Percentiles rank a stretch among this genome's conserved stretches.
Evolutionary conservation across 306 rosid species (phyloP).

Genomic region (Acacia melanoxylon): DNA sequence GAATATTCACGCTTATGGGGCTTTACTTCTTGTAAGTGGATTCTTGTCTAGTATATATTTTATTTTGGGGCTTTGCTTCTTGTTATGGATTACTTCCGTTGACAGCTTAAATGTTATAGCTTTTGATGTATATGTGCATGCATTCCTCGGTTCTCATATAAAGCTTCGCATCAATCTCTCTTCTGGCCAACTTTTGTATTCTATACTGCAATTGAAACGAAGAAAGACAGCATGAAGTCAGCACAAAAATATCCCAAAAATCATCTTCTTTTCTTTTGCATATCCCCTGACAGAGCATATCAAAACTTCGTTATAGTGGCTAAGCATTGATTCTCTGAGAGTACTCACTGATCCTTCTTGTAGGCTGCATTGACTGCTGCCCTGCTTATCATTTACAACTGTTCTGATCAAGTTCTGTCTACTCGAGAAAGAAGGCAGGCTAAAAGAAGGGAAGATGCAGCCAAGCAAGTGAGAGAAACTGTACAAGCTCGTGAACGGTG

Average conservation of each 20-base stretch:
- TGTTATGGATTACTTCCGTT: constrained; percentile 4
- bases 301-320: constrained; percentile 19
- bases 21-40: constrained; percentile 72
- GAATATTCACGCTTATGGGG: constrained; percentile 73
- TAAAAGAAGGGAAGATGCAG: constrained; percentile 76
- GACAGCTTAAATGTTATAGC: neutral
- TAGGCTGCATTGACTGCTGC: constrained; percentile 62
- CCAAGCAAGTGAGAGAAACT: constrained; percentile 69
- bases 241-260: neutral
- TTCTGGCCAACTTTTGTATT: neutral
- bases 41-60: constrained; percentile 19
- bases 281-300: constrained; percentile 8
- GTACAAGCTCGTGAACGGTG: constrained; percentile 76
- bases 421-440: constrained; percentile 76
- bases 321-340: constrained; percentile 8
- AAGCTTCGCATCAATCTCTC: neutral
- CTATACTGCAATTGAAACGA: neutral
- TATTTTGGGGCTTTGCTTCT: constrained; percentile 4
- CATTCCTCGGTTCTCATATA: neutral
- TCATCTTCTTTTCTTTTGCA: constrained; percentile 11
- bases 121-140: neutral
- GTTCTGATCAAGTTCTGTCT: constrained; percentile 74
- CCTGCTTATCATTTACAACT: constrained; percentile 64
- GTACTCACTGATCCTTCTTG: constrained; percentile 37
- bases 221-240: constrained; percentile 17